These are phyloP conservation scores for Neofusicoccum sp. DNA, from an alignment of 2,329 filamentous ascomycete genomes.

Conservation along the genomic window DNA sequence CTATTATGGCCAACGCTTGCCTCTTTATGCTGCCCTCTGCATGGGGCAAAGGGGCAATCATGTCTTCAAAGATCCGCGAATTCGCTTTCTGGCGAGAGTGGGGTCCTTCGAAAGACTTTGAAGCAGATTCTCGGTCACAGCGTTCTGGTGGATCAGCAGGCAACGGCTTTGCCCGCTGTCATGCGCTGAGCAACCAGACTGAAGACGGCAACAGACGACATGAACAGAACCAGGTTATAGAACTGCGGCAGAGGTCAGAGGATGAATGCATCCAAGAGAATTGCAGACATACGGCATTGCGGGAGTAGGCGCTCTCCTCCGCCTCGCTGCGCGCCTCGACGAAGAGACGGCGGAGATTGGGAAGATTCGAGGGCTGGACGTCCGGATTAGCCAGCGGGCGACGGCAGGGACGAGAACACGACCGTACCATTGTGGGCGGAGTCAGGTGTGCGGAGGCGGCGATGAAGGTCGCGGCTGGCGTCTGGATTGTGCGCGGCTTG, in stretches of 20 bases:
- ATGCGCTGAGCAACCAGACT: constrained; percentile 89
- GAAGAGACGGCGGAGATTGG: constrained; percentile 93
- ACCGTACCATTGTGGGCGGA: background rate
- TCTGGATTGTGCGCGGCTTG: constrained; percentile 4
- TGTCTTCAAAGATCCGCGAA: no score
- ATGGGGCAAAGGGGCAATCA: no score
- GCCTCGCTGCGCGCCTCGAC: constrained; percentile 90
- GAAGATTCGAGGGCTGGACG: constrained; percentile 67
- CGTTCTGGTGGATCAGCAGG: background rate
- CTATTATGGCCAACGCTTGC: no score
- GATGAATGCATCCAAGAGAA: background rate
- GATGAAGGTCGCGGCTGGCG: background rate
- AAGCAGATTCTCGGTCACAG: background rate
- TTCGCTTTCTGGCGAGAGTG: no score
- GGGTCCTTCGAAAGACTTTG: background rate
- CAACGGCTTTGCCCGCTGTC: constrained; percentile 34
- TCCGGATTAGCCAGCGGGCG: background rate
- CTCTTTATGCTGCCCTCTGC: no score
- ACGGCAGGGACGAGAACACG: background rate
- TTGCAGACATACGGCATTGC: constrained; percentile 71
- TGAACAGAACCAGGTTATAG: constrained; percentile 95
- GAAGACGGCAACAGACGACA: constrained; percentile 93
- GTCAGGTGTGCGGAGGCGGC: background rate
- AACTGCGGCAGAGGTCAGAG: constrained; percentile 59
- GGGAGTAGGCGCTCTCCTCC: constrained; percentile 91